phyloP scores from a whole-genome alignment of 2,329 filamentous ascomycete species.

The Fusarium armeniacum region DNA sequence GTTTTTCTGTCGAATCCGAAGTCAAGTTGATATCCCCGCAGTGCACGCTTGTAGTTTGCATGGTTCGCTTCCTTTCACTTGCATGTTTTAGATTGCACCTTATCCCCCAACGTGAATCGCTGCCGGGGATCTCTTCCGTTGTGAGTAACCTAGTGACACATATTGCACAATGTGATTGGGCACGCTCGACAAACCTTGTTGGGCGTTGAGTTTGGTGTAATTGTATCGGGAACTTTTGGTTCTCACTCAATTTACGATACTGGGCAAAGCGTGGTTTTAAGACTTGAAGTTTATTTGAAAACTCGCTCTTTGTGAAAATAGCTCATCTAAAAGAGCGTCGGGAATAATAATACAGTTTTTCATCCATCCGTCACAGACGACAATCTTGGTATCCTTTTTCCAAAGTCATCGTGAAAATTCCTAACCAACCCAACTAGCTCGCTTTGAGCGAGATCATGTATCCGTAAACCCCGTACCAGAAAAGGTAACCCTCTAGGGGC shows the following conservation, averaged over 20 bases:
- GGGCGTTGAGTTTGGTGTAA: not conserved
- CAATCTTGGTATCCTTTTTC: slow-evolving; percentile 45
- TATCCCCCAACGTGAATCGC: slow-evolving; percentile 43
- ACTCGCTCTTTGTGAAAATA: slow-evolving; percentile 30
- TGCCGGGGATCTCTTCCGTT: slow-evolving; percentile 38
- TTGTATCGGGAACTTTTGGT: slow-evolving; percentile 18
- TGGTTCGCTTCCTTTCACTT: slow-evolving; percentile 31
- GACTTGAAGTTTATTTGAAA: slow-evolving; percentile 18
- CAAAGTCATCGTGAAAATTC: slow-evolving; percentile 32
- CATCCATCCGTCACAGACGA: slow-evolving; percentile 38
- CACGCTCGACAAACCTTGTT: slow-evolving; percentile 30
- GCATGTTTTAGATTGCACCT: slow-evolving; percentile 19
- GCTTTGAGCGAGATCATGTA: slow-evolving; percentile 23
- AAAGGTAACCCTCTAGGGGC: slow-evolving; percentile 25
- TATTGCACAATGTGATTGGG: slow-evolving; percentile 43
- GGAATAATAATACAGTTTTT: slow-evolving; percentile 52
- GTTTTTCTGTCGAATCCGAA: slow-evolving; percentile 24
- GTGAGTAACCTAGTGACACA: slow-evolving; percentile 32
- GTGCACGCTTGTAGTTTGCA: slow-evolving; percentile 30
- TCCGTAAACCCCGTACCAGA: slow-evolving; percentile 31
- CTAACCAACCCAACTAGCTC: slow-evolving; percentile 23
- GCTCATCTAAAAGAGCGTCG: slow-evolving; percentile 44
- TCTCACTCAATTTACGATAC: not conserved
- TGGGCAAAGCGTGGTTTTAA: slow-evolving; percentile 1
- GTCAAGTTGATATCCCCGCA: slow-evolving; percentile 30